Evolutionary conservation across 208 protist species (phyloP).

Genomic region (Angomonas deanei): DNA sequence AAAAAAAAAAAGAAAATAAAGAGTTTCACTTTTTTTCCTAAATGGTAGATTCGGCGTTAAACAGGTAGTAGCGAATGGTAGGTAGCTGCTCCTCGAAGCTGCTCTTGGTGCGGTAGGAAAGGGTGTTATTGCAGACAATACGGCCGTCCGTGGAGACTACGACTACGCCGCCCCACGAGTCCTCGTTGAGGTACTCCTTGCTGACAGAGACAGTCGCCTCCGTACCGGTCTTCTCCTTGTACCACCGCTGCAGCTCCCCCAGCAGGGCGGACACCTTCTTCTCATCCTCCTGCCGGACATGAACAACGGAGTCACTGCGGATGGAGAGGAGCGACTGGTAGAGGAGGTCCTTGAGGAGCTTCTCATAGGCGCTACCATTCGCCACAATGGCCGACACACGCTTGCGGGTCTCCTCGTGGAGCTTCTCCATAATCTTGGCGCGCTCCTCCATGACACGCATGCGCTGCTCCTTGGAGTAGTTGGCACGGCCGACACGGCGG

Average conservation of each 20-base stretch:
- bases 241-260: conserved; percentile 60
- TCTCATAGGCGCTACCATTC: conserved; percentile 54
- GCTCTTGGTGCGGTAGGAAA: conserved; percentile 75
- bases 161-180: conserved; percentile 82
- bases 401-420: conserved; percentile 66
- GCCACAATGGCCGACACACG: conserved; percentile 47
- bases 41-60: conserved; percentile 53
- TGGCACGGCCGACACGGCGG: conserved; percentile 73
- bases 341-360: conserved; percentile 58
- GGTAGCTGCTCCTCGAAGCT: conserved; percentile 88
- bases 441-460: conserved; percentile 80
- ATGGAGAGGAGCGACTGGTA: conserved; percentile 74
- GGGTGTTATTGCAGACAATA: conserved; percentile 88
- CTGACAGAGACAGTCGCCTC: conserved; percentile 39
- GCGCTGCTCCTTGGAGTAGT: conserved; percentile 80
- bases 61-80: conserved; percentile 82
- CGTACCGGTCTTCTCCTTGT: conserved; percentile 38
- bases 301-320: conserved; percentile 61
- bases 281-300: conserved; percentile 72
- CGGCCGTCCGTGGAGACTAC: conserved; percentile 60
- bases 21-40: neutral
- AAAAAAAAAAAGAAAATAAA: neutral
- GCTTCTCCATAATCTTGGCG: conserved; percentile 63
- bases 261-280: conserved; percentile 34
- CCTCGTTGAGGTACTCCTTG: conserved; percentile 52